Conservation (phyloP, 352 stramenopile genomes). For the Thraustochytrium sp. region DNA sequence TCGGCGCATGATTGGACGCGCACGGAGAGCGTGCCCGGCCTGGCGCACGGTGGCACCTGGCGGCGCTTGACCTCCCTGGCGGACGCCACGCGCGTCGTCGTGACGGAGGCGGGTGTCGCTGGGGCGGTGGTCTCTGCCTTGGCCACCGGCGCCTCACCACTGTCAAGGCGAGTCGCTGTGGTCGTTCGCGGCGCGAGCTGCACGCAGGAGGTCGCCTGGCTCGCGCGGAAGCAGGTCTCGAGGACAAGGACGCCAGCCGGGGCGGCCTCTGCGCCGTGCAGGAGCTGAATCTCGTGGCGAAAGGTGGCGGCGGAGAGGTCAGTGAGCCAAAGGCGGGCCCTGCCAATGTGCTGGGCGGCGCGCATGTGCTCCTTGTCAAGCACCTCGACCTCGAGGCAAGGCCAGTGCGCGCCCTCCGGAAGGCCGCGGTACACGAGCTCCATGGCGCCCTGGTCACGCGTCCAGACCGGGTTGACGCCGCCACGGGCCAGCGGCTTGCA, state of each 20-base stretch:
- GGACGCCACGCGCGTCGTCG: background rate
- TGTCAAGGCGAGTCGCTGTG: no score
- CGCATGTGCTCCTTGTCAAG: constrained; percentile 18
- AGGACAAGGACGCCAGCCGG: background rate
- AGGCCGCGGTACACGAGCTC: background rate
- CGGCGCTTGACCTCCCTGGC: no score
- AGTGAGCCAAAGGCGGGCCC: background rate
- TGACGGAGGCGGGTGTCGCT: background rate
- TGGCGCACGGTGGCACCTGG: no score
- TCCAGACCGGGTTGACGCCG: constrained; percentile 4
- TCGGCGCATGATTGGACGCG: background rate
- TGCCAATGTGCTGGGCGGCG: background rate
- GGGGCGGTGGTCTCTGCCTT: no score
- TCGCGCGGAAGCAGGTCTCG: constrained; percentile 6
- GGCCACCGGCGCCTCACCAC: no score
- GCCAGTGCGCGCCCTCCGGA: background rate
- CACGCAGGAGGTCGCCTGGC: background rate
- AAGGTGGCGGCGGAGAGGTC: background rate
- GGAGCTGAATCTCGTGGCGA: background rate
- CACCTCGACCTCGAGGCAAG: background rate
- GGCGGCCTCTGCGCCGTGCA: background rate
- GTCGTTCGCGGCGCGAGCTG: background rate
- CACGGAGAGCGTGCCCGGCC: background rate
- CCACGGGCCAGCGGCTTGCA: background rate
- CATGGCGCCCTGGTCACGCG: background rate